A percentile compares a stretch with the other conserved stretches of the same genome.
Conservation (phyloP, 1,139 yeast species). For the Nakaseomyces uthaithaninus region DNA sequence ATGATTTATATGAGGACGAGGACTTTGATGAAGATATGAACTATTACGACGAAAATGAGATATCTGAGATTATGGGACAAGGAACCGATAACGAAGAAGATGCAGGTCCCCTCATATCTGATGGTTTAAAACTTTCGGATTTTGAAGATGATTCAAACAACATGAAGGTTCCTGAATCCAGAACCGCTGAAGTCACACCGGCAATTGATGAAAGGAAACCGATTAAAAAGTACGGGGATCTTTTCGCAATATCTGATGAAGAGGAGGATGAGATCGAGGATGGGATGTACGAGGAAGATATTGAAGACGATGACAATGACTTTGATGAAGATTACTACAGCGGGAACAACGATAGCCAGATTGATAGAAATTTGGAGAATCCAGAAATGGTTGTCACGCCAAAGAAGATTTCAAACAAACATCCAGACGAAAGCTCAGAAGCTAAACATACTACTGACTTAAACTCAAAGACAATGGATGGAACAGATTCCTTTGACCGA, state of each 20-base stretch:
- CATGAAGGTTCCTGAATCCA: no score
- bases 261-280: slow-evolving; percentile 11
- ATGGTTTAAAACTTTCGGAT: background rate
- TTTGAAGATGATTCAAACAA: background rate
- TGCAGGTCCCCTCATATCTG: background rate
- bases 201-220: slow-evolving; percentile 7
- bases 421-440: no score
- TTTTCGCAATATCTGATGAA: slow-evolving; percentile 25
- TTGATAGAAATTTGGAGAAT: no score
- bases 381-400: no score
- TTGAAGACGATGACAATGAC: slow-evolving; percentile 9
- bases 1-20: slow-evolving; percentile 42
- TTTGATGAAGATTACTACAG: slow-evolving; percentile 7
- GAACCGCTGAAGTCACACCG: no score
- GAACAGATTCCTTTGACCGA: no score
- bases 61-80: slow-evolving; percentile 20
- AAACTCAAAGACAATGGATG: no score
- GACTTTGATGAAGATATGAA: slow-evolving; percentile 47
- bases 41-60: slow-evolving; percentile 34
- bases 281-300: slow-evolving; percentile 11
- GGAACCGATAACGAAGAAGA: slow-evolving; percentile 1
- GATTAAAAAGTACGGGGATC: slow-evolving; percentile 20
- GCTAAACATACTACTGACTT: no score
- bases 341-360: no score
- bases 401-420: no score